A percentile compares a stretch with the other conserved stretches of the same genome.
Evolutionary conservation across 495 filamentous ascomycete species (phyloP).

Genomic region (Monascus purpureus): DNA sequence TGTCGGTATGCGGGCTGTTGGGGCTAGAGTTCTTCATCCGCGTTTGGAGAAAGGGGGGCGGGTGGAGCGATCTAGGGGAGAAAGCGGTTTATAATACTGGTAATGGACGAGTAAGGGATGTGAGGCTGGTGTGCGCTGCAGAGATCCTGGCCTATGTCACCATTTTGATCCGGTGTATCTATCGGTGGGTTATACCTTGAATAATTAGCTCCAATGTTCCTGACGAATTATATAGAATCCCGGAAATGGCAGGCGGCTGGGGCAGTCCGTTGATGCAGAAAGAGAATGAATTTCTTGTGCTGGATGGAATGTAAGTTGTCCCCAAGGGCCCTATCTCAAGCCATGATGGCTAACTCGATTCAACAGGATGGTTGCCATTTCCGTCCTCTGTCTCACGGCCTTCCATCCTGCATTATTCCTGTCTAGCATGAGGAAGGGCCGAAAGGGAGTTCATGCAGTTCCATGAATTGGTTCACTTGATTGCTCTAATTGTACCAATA

Average conservation of each 20-base stretch:
- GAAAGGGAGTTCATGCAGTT: conserved; percentile 5
- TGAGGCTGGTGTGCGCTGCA: conserved; percentile 36
- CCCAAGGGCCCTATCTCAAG: neutral
- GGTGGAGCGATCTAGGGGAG: conserved; percentile 11
- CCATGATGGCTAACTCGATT: neutral
- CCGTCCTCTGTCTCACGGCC: conserved; percentile 27
- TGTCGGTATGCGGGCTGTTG: conserved; percentile 40
- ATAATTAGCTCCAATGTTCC: neutral
- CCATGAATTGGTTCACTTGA: too few relatives aligned
- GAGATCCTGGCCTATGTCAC: conserved; percentile 43
- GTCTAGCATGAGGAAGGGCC: conserved; percentile 21
- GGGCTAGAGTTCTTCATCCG: conserved; percentile 36
- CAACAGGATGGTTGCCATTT: conserved; percentile 35
- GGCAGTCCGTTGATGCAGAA: conserved; percentile 53
- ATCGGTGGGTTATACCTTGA: conserved; percentile 31
- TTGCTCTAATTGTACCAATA: too few relatives aligned
- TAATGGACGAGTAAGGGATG: conserved; percentile 17
- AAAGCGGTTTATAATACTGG: conserved; percentile 10
- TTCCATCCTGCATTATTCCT: conserved; percentile 38
- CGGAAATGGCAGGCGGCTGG: conserved; percentile 58
- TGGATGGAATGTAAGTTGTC: conserved; percentile 41
- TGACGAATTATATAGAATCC: conserved; percentile 25
- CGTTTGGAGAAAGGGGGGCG: conserved; percentile 21
- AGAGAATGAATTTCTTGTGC: conserved; percentile 45
- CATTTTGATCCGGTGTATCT: conserved; percentile 53